Evolutionary conservation across 352 stramenopile species (phyloP).

Genomic region (Phytophthora syringae): DNA sequence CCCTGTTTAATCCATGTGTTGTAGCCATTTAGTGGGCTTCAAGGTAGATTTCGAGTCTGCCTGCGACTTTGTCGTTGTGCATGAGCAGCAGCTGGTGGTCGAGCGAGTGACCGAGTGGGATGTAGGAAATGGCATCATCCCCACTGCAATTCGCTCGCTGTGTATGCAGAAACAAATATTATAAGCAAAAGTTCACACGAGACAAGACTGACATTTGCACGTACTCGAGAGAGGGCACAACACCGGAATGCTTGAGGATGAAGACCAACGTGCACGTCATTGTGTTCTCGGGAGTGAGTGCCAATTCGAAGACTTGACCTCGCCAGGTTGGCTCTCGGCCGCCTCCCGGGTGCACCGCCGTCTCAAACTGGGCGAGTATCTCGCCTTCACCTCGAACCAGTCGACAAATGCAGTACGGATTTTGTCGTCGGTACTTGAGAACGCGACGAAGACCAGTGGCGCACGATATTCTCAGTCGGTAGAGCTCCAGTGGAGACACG

Average conservation of each 20-base stretch:
- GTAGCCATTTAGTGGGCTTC: slow-evolving; percentile 26
- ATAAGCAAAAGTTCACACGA: slow-evolving; percentile 1
- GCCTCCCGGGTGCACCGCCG: slow-evolving; percentile 29
- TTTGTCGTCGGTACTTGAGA: slow-evolving; percentile 25
- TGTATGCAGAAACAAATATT: not conserved
- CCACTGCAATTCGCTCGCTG: slow-evolving; percentile 33
- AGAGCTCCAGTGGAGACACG: slow-evolving; percentile 22
- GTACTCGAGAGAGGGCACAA: slow-evolving; percentile 33
- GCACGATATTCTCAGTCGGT: slow-evolving; percentile 31
- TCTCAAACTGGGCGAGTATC: slow-evolving; percentile 26
- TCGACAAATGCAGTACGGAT: slow-evolving; percentile 35
- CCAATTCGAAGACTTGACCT: slow-evolving; percentile 35
- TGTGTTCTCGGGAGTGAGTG: slow-evolving; percentile 24
- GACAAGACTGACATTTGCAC: not conserved
- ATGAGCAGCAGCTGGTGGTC: slow-evolving; percentile 34
- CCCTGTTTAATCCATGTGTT: slow-evolving; percentile 4
- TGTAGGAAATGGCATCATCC: slow-evolving; percentile 34
- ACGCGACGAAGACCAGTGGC: slow-evolving; percentile 25
- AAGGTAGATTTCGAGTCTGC: slow-evolving; percentile 28
- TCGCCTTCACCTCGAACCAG: slow-evolving; percentile 31
- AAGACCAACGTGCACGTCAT: slow-evolving; percentile 36
- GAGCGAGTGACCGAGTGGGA: slow-evolving; percentile 24
- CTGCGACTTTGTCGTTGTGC: slow-evolving; percentile 31
- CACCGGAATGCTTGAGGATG: slow-evolving; percentile 29
- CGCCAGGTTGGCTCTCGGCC: slow-evolving; percentile 30